A percentile compares a stretch with the other conserved stretches of the same genome.
Conservation (phyloP, 2,329 filamentous ascomycete genomes). For the Basipetospora chlamydospora region DNA sequence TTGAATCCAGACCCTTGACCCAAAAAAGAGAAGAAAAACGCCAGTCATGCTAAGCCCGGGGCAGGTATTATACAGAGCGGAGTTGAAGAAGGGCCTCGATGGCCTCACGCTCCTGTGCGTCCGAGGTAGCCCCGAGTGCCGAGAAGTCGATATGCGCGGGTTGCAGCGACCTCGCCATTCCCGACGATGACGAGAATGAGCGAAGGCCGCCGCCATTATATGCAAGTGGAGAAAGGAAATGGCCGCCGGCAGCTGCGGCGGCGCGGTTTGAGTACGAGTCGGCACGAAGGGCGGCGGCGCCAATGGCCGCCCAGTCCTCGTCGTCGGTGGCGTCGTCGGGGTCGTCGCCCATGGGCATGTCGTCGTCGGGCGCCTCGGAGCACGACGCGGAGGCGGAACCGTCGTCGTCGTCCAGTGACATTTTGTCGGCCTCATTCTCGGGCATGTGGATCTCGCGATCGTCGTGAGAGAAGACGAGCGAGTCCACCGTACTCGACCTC, state of each 20-base stretch:
- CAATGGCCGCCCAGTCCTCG: slow-evolving; percentile 88
- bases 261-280: slow-evolving; percentile 44
- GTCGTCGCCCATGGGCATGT: slow-evolving; percentile 53
- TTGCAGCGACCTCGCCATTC: slow-evolving; percentile 39
- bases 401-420: slow-evolving; percentile 74
- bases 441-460: slow-evolving; percentile 52
- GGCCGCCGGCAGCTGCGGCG: slow-evolving; percentile 24
- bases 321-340: slow-evolving; percentile 82
- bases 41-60: slow-evolving; percentile 37
- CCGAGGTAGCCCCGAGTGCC: slow-evolving; percentile 35
- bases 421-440: slow-evolving; percentile 83
- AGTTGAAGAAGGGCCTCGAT: slow-evolving; percentile 69
- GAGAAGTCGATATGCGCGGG: slow-evolving; percentile 35
- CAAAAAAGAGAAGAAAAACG: slow-evolving; percentile 22
- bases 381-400: slow-evolving; percentile 59
- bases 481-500: slow-evolving; percentile 50
- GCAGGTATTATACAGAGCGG: slow-evolving; percentile 54
- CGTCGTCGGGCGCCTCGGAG: slow-evolving; percentile 57
- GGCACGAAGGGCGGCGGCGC: slow-evolving; percentile 67
- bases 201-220: slow-evolving; percentile 32
- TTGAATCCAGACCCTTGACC: slow-evolving; percentile 4
- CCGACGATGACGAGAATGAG: slow-evolving; percentile 31
- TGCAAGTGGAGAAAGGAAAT: slow-evolving; percentile 30
- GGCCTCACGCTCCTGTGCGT: slow-evolving; percentile 66
- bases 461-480: slow-evolving; percentile 62